phyloP scores from a whole-genome alignment of 352 stramenopile genomes.

The Phytopythium kandeliae region DNA sequence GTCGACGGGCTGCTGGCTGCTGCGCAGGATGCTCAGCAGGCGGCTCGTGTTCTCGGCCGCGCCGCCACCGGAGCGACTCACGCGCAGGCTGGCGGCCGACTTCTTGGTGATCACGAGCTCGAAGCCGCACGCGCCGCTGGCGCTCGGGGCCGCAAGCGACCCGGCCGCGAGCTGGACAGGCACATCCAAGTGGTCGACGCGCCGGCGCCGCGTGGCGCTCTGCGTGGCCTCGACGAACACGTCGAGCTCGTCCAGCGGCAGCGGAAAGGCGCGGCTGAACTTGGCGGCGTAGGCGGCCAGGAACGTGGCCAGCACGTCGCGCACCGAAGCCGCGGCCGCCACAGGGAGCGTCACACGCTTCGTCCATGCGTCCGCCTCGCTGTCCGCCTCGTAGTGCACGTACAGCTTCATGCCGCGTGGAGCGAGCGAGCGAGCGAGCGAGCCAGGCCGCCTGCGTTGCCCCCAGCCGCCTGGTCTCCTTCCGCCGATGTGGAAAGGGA shows the following conservation, averaged over 20 bases:
- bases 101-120: constrained; percentile 32
- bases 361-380: constrained; percentile 31
- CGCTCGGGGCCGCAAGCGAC: not conserved
- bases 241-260: constrained; percentile 21
- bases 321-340: constrained; percentile 21
- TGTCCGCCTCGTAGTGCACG: constrained; percentile 51
- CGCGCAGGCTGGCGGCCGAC: constrained; percentile 4
- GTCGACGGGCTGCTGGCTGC: not conserved
- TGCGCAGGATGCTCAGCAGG: constrained; percentile 4
- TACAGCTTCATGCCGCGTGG: constrained; percentile 38
- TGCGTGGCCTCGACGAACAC: constrained; percentile 36
- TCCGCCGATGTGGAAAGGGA: too few species aligned
- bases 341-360: constrained; percentile 40
- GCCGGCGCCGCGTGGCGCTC: constrained; percentile 12
- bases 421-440: not conserved
- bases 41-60: constrained; percentile 7
- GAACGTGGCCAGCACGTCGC: constrained; percentile 35
- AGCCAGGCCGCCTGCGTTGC: too few species aligned
- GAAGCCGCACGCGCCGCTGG: constrained; percentile 21
- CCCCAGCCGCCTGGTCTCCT: too few species aligned
- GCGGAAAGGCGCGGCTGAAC: constrained; percentile 19
- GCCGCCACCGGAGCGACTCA: not conserved
- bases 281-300: constrained; percentile 32
- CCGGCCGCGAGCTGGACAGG: constrained; percentile 9
- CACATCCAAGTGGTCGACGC: constrained; percentile 15